Evolutionary conservation across 2,329 filamentous ascomycete species (phyloP).

Genomic region (Aureobasidium sp.): DNA sequence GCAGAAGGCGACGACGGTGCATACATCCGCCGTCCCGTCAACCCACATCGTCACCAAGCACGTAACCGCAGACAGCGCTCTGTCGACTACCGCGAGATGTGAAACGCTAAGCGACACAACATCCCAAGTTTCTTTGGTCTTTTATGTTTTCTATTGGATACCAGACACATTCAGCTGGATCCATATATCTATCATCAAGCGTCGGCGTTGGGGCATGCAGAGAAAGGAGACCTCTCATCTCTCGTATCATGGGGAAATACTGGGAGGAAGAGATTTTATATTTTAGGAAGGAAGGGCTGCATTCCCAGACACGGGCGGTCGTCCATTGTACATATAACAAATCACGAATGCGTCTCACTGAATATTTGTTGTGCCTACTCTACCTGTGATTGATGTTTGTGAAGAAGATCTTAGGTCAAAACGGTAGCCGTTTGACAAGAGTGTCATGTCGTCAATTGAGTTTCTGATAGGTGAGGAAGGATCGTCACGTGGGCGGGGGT

Average conservation of each 20-base stretch:
- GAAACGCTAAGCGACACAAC: conserved; percentile 6
- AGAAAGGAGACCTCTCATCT: not conserved
- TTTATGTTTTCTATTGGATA: not conserved
- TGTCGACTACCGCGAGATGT: conserved; percentile 85
- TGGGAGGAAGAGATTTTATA: not conserved
- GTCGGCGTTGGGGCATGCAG: conserved; percentile 8
- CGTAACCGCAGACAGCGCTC: conserved; percentile 66
- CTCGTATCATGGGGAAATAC: not conserved
- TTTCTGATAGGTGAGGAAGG: not conserved
- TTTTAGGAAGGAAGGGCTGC: not conserved
- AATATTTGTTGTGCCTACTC: not conserved
- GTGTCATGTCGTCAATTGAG: not conserved
- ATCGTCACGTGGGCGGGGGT: conserved; percentile 5
- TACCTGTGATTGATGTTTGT: not conserved
- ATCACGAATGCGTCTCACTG: not conserved
- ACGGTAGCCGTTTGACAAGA: not conserved
- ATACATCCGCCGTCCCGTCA: conserved; percentile 93
- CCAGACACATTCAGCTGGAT: not conserved
- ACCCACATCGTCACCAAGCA: conserved; percentile 83
- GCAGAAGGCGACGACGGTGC: conserved; percentile 63
- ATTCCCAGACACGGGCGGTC: not conserved
- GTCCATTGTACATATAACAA: conserved; percentile 4
- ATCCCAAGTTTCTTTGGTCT: not conserved
- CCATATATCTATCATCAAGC: not conserved
- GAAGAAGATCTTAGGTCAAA: not conserved